phyloP scores from a whole-genome alignment of 345 rosid species.

The Eucalyptus marginata region DNA sequence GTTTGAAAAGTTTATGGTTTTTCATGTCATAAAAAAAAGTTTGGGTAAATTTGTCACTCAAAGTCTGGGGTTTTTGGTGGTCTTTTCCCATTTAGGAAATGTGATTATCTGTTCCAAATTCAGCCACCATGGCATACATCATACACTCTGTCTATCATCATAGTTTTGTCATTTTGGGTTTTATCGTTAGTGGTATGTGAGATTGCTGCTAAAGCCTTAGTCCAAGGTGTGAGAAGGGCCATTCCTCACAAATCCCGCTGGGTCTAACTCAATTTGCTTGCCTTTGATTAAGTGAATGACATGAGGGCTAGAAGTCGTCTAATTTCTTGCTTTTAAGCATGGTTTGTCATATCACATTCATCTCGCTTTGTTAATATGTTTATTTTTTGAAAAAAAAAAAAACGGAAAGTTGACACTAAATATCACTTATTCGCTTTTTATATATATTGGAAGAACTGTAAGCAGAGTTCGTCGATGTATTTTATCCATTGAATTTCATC shows the following conservation, averaged over 20 bases:
- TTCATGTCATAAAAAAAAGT: too few relatives aligned
- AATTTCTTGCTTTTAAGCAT: background rate
- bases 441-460: too few relatives aligned
- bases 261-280: background rate
- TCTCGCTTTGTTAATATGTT: background rate
- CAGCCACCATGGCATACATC: background rate
- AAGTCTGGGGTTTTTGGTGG: too few relatives aligned
- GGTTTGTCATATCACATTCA: background rate
- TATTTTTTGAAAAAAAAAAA: background rate
- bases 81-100: background rate
- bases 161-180: background rate
- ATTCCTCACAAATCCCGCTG: background rate
- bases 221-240: background rate
- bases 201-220: background rate
- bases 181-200: background rate
- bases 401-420: background rate
- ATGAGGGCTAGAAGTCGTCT: background rate
- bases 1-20: too few relatives aligned
- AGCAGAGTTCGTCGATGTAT: too few relatives aligned
- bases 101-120: background rate
- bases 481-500: background rate
- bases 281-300: background rate
- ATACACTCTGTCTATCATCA: background rate
- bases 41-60: too few relatives aligned
- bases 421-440: background rate